These are phyloP conservation scores for Brassica incana DNA, from an alignment of 345 rosid genomes.

Conservation along the genomic window DNA sequence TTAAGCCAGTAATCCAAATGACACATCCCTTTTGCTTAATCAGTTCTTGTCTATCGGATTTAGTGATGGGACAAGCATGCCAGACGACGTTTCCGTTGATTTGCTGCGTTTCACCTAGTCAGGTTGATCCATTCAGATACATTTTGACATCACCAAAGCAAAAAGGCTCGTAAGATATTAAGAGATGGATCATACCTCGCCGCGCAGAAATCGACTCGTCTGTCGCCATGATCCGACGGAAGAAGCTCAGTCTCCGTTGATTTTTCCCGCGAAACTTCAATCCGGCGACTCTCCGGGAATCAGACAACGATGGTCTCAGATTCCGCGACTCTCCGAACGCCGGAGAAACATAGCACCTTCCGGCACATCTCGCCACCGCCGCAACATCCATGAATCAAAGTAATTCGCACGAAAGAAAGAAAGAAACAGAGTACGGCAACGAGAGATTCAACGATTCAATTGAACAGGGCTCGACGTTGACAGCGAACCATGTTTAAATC, in stretches of 20 bases:
- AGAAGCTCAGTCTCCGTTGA: conserved; percentile 37
- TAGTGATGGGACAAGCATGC: conserved; percentile 63
- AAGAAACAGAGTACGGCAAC: neutral
- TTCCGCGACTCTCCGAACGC: conserved; percentile 27
- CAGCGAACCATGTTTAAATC: neutral
- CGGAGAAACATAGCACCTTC: conserved; percentile 17
- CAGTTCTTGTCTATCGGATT: conserved; percentile 55
- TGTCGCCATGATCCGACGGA: conserved; percentile 47
- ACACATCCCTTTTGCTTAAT: conserved; percentile 78
- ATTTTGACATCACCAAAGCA: neutral
- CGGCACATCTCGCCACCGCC: conserved; percentile 23
- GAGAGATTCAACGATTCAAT: conserved; percentile 29
- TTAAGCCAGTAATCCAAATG: conserved; percentile 80
- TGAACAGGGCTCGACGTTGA: conserved; percentile 10
- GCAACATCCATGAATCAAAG: conserved; percentile 25
- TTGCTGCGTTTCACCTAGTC: conserved; percentile 52
- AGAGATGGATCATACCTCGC: neutral
- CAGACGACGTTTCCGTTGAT: conserved; percentile 60
- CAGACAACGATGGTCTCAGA: conserved; percentile 15
- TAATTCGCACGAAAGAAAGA: neutral
- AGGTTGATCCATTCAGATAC: neutral
- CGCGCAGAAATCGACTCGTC: conserved; percentile 44
- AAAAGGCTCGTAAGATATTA: too few relatives aligned
- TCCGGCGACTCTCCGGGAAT: conserved; percentile 7
- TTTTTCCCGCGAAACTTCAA: conserved; percentile 9